These are phyloP conservation scores for Suillus weaverae DNA, from an alignment of 768 basidiomycete species.

Conservation along the genomic window DNA sequence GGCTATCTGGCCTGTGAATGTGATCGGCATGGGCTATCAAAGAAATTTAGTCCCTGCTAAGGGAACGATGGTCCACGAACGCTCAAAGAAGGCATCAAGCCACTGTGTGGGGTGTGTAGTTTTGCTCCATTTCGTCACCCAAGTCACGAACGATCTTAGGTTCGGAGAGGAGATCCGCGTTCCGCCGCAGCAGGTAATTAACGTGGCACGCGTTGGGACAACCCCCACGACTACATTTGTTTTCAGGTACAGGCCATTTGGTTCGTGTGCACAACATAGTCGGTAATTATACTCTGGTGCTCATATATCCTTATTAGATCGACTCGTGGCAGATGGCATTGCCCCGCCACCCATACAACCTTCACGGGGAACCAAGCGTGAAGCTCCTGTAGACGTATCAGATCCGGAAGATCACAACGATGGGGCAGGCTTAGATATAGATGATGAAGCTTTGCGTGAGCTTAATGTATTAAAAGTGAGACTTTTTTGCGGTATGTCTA, in stretches of 20 bases:
- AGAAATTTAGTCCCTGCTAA: neutral
- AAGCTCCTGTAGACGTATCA: neutral
- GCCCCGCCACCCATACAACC: slow-evolving; percentile 1
- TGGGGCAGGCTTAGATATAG: slow-evolving; percentile 1
- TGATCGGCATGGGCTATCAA: neutral
- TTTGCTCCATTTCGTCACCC: neutral
- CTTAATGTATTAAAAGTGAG: slow-evolving; percentile 8
- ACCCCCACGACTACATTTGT: slow-evolving; percentile 10
- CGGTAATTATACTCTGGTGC: neutral
- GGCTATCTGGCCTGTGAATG: slow-evolving; percentile 6
- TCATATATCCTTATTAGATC: slow-evolving; percentile 3
- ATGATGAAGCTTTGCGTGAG: slow-evolving; percentile 2
- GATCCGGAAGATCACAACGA: neutral
- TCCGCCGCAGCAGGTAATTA: slow-evolving; percentile 1
- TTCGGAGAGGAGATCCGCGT: slow-evolving; percentile 8
- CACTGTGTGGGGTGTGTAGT: slow-evolving; percentile 10
- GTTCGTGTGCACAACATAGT: slow-evolving; percentile 3
- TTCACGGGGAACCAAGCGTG: slow-evolving; percentile 5
- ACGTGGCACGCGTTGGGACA: slow-evolving; percentile 1
- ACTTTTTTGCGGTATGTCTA: slow-evolving; percentile 15
- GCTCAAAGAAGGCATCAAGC: slow-evolving; percentile 13
- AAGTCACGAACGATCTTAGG: slow-evolving; percentile 1
- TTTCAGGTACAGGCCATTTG: slow-evolving; percentile 13
- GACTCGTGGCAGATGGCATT: slow-evolving; percentile 10
- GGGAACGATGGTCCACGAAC: slow-evolving; percentile 12